Conservation (phyloP, 768 basidiomycete species). For the Leccinellum albellum region DNA sequence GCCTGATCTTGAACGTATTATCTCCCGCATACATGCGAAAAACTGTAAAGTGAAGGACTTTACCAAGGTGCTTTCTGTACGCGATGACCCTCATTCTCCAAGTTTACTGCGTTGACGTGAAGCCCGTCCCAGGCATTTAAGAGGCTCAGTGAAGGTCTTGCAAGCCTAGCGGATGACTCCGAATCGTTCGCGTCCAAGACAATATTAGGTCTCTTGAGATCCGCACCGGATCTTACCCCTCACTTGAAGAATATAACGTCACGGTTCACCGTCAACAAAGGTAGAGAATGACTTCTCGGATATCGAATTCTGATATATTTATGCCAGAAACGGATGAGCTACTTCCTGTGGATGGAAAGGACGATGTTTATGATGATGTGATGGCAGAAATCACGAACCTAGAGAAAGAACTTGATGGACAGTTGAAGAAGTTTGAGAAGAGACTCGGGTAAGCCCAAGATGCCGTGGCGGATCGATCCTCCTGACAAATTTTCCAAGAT, state of each 20-base stretch:
- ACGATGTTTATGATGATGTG: conserved; percentile 78
- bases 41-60: conserved; percentile 88
- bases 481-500: conserved; percentile 35
- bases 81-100: conserved; percentile 9
- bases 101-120: conserved; percentile 1
- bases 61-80: conserved; percentile 71
- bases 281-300: conserved; percentile 33
- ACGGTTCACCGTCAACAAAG: conserved; percentile 61
- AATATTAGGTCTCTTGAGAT: conserved; percentile 68
- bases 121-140: conserved; percentile 63
- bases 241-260: conserved; percentile 69
- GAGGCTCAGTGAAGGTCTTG: conserved; percentile 64
- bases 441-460: conserved; percentile 52
- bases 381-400: conserved; percentile 64
- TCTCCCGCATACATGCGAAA: conserved; percentile 93
- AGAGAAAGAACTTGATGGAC: conserved; percentile 67
- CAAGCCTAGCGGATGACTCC: conserved; percentile 56
- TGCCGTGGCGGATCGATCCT: conserved; percentile 7
- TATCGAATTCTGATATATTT: conserved; percentile 21
- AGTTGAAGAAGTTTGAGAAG: conserved; percentile 63
- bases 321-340: conserved; percentile 68
- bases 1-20: conserved; percentile 90
- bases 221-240: conserved; percentile 74
- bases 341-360: conserved; percentile 79
- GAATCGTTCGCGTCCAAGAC: conserved; percentile 75